Evolutionary conservation across 2,329 filamentous ascomycete species (phyloP).

Genomic region (Hymenoscyphus albidus): DNA sequence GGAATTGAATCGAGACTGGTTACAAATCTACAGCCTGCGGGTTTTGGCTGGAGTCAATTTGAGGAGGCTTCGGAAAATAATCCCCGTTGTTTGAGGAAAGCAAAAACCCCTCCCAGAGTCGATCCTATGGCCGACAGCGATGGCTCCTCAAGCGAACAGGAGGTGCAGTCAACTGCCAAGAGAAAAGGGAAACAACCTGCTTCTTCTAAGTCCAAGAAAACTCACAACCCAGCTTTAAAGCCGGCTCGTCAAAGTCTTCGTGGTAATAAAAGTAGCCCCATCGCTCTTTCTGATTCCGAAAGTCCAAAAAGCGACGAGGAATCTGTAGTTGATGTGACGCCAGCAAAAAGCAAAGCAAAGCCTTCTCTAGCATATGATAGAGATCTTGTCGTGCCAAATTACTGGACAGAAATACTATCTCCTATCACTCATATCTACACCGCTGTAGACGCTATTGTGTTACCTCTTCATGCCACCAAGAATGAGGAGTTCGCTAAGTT

Average conservation of each 20-base stretch:
- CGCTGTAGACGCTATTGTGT: slow-evolving; percentile 70
- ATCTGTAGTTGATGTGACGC: slow-evolving; percentile 52
- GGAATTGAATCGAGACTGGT: slow-evolving; percentile 82
- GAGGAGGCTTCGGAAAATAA: slow-evolving; percentile 64
- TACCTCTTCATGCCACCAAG: slow-evolving; percentile 64
- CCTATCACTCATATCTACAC: slow-evolving; percentile 75
- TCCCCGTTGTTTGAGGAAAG: slow-evolving; percentile 27
- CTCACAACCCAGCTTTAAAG: slow-evolving; percentile 22
- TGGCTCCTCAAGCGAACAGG: slow-evolving; percentile 13
- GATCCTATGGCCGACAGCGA: slow-evolving; percentile 36
- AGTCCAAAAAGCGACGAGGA: slow-evolving; percentile 47
- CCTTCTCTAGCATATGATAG: slow-evolving; percentile 58
- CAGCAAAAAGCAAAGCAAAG: slow-evolving; percentile 16
- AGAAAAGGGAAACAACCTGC: slow-evolving; percentile 24
- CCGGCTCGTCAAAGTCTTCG: slow-evolving; percentile 23
- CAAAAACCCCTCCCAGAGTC: slow-evolving; percentile 39
- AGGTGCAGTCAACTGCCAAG: slow-evolving; percentile 24
- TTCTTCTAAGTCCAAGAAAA: slow-evolving; percentile 18
- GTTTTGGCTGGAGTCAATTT: slow-evolving; percentile 84
- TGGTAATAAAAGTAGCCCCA: slow-evolving; percentile 37
- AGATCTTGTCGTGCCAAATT: slow-evolving; percentile 79
- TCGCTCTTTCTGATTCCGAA: slow-evolving; percentile 46
- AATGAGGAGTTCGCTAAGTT: slow-evolving; percentile 69
- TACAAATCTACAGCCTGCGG: slow-evolving; percentile 77
- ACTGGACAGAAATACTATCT: slow-evolving; percentile 90